phyloP scores from a whole-genome alignment of 75 land plant species.

The Picea sitchensis region DNA sequence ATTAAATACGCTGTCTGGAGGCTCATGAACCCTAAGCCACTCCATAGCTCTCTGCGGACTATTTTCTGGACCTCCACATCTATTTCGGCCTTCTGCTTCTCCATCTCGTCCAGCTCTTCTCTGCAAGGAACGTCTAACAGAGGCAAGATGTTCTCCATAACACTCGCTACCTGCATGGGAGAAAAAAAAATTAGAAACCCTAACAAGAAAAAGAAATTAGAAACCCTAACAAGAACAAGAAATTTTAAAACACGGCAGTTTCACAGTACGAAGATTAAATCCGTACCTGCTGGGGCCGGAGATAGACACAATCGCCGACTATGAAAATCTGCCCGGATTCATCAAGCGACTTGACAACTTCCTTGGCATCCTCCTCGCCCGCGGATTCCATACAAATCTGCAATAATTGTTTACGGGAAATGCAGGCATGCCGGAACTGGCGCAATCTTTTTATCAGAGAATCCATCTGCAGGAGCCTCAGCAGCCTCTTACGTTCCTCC shows the following conservation, averaged over 20 bases:
- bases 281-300: conserved; percentile 73
- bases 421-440: conserved; percentile 15
- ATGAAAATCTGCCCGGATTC: conserved; percentile 63
- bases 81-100: conserved; percentile 53
- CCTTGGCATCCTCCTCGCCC: conserved; percentile 3
- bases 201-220: neutral
- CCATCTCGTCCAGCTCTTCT: conserved; percentile 47
- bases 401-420: conserved; percentile 46
- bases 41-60: conserved; percentile 52
- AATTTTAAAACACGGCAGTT: too few relatives aligned
- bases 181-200: neutral
- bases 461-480: conserved; percentile 32
- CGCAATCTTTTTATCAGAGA: conserved; percentile 36
- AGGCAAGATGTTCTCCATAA: conserved; percentile 48
- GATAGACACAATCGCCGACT: conserved; percentile 53
- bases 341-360: conserved; percentile 41
- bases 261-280: neutral
- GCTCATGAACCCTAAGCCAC: conserved; percentile 48
- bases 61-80: conserved; percentile 48
- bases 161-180: conserved; percentile 46
- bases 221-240: too few relatives aligned
- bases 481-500: too few relatives aligned
- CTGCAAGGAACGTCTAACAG: conserved; percentile 36
- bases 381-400: conserved; percentile 22
- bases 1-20: conserved; percentile 52